phyloP scores from a whole-genome alignment of 805 yeast genomes.

The Suhomyces sp. region DNA sequence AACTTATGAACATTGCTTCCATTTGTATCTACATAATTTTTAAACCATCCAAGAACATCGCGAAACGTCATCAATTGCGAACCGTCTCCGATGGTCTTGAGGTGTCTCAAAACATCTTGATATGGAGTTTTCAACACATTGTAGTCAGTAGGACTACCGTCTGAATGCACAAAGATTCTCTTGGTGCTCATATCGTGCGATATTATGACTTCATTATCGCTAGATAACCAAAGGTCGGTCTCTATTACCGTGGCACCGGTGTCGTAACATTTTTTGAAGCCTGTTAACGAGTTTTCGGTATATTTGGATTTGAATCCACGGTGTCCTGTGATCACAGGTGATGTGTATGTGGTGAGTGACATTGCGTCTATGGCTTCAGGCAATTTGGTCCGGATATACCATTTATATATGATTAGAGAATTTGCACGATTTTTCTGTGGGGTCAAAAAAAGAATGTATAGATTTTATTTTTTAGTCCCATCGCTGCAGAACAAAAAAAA shows the following conservation, averaged over 20 bases:
- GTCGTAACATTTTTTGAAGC: conserved; percentile 35
- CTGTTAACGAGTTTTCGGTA: conserved; percentile 39
- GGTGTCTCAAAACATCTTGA: conserved; percentile 23
- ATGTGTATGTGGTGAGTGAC: conserved; percentile 5
- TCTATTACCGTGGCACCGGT: conserved; percentile 40
- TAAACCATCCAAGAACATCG: conserved; percentile 34
- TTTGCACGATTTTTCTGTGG: neutral
- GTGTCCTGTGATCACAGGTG: conserved; percentile 39
- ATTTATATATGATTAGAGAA: neutral
- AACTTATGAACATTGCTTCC: conserved; percentile 20
- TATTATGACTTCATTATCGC: conserved; percentile 36
- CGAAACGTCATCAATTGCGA: conserved; percentile 32
- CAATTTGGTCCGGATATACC: neutral
- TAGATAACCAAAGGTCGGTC: conserved; percentile 42
- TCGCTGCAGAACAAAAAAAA: neutral
- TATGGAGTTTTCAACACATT: conserved; percentile 32
- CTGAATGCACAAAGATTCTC: conserved; percentile 32
- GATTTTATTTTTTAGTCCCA: neutral
- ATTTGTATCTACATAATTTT: conserved; percentile 15
- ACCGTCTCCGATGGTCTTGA: conserved; percentile 31
- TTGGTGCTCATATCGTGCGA: conserved; percentile 41
- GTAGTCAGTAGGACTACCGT: conserved; percentile 35
- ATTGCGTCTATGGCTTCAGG: neutral
- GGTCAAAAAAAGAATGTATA: neutral
- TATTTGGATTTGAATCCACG: conserved; percentile 42